Base-by-base conservation (phyloP, 2,329 filamentous ascomycete species). In the Thelonectria olida region DNA sequence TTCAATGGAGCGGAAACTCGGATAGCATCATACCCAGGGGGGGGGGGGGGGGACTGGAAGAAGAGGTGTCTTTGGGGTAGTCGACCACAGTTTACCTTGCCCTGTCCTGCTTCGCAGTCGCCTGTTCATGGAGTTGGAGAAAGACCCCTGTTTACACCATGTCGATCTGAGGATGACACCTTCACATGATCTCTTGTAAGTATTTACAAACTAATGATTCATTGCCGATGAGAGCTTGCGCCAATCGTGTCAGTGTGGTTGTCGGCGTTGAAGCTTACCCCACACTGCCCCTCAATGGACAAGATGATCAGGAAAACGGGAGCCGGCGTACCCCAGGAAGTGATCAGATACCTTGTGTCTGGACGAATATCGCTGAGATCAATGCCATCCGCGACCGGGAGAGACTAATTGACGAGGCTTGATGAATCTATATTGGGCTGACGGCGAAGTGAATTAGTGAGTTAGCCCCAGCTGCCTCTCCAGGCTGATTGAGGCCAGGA, bases 241-340 rank as follows among this genome's bases (percentile, higher is more conserved):
- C 39, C 39, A 42, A 42, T 42, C 39, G 17, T 31, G 9, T 31
- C 39, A 8, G 4, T 12, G 8, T 6, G 20, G 34, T 25, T 9
- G 34, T 36, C 13, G 9, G 8, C n/a, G 56, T 7, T 28, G 19
- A 34, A 31, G 34, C 5, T 25, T 59, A 38, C 51, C 39, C 57
- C 57, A 60, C 51, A 52, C 22, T 8, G 22, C 49, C 22, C 36
- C 49, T 20, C 36, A 17, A 34, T 20, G 31, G 36, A 20, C 15
- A 13, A 6, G 17, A 8, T n/a, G 9, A 41, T 45, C n/a, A n/a
- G 57, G 57, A 60, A 54, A 60, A 60, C 51, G 51, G 51, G 38
- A 60, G 23, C 57, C 57, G 57, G 23, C 15, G 34, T 20, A 27
- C 34, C 22, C 27, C 13, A 39, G 50, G 57, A 54, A 50, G 22